Evolutionary conservation across 768 basidiomycete species (phyloP).

Genomic region (Tricholoma matsutake): DNA sequence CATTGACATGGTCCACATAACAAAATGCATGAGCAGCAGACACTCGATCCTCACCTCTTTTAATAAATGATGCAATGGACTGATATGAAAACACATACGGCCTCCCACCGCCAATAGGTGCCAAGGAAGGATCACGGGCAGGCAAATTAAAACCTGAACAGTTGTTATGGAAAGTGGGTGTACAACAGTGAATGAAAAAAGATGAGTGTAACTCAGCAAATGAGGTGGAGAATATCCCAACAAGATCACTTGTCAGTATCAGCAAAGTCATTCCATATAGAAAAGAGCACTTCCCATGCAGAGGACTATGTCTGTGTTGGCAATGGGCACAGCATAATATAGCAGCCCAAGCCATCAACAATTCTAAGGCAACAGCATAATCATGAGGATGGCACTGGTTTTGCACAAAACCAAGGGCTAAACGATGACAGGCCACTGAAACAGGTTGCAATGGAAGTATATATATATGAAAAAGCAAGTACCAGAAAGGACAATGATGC

Average conservation of each 20-base stretch:
- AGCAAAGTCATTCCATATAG: not conserved
- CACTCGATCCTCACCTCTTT: not conserved
- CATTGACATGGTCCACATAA: constrained; percentile 1
- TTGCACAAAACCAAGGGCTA: not conserved
- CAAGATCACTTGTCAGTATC: not conserved
- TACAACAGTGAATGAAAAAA: not conserved
- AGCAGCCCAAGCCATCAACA: not conserved
- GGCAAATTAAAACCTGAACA: not conserved
- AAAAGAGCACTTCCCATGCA: not conserved
- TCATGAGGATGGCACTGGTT: not conserved
- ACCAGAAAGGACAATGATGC: not conserved
- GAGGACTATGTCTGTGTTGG: not conserved
- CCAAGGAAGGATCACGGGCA: not conserved
- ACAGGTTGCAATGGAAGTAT: not conserved
- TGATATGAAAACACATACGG: not conserved
- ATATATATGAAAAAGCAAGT: not conserved
- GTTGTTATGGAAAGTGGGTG: not conserved
- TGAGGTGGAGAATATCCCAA: not conserved
- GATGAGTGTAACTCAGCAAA: not conserved
- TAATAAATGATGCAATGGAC: not conserved
- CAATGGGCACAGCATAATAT: not conserved
- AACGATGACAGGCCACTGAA: not conserved
- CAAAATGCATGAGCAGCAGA: not conserved
- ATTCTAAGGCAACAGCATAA: not conserved
- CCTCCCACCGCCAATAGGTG: not conserved